Conservation (phyloP, 345 rosid species). For the Isatis tinctoria region DNA sequence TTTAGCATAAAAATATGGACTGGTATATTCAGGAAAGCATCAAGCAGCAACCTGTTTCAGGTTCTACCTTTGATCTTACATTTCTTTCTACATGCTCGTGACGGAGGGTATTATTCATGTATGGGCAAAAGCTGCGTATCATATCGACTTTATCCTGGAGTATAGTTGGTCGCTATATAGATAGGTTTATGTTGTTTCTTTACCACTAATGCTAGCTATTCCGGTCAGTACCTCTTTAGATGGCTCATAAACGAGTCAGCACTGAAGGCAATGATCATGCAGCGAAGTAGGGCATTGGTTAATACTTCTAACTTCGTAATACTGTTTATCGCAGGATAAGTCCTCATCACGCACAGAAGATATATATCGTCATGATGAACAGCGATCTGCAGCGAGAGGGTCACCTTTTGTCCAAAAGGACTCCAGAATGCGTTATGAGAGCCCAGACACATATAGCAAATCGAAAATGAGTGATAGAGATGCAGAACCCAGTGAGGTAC, state of each 20-base stretch:
- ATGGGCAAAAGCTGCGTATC: background rate
- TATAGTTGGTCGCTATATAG: background rate
- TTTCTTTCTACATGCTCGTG: too few relatives aligned
- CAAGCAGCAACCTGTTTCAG: too few relatives aligned
- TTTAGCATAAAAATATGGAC: background rate
- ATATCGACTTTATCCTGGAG: background rate
- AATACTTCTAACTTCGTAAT: conserved; percentile 36
- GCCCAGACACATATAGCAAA: conserved; percentile 59
- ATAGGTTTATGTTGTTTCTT: background rate
- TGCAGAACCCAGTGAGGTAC: conserved; percentile 85
- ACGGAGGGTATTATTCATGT: too few relatives aligned
- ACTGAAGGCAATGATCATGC: conserved; percentile 1
- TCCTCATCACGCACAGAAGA: conserved; percentile 61
- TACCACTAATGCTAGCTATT: background rate
- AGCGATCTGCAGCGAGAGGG: conserved; percentile 44
- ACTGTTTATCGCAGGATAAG: conserved; percentile 77
- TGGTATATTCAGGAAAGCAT: too few relatives aligned
- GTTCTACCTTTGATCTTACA: too few relatives aligned
- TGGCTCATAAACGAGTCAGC: background rate
- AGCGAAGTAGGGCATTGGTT: conserved; percentile 8
- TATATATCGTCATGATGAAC: conserved; percentile 53
- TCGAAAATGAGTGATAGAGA: conserved; percentile 53
- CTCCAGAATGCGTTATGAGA: conserved; percentile 50
- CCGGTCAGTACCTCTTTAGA: background rate
- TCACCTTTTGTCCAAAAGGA: conserved; percentile 65